phyloP scores from a whole-genome alignment of 768 basidiomycete species.

The Tricholoma sp. region DNA sequence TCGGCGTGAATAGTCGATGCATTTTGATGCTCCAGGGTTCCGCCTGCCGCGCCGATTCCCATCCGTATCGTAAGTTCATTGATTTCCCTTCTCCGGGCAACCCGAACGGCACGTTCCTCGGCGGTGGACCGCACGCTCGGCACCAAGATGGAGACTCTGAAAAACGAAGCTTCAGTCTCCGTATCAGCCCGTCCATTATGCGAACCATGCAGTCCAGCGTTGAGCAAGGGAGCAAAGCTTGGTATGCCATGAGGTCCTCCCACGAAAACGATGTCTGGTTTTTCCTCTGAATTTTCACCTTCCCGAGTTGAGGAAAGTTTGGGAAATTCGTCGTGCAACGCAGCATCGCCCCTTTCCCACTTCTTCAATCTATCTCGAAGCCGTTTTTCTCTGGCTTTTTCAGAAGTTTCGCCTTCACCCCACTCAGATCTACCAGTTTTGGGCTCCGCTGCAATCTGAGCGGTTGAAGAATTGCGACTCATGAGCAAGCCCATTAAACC shows the following conservation, averaged over 20 bases:
- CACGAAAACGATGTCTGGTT: slow-evolving; percentile 47
- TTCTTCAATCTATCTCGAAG: slow-evolving; percentile 63
- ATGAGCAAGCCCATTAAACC: slow-evolving; percentile 42
- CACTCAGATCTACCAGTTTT: slow-evolving; percentile 46
- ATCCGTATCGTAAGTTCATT: slow-evolving; percentile 83
- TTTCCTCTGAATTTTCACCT: slow-evolving; percentile 28
- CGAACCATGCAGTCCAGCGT: slow-evolving; percentile 11
- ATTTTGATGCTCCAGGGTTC: slow-evolving; percentile 43
- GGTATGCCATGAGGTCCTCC: slow-evolving; percentile 35
- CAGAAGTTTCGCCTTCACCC: slow-evolving; percentile 62
- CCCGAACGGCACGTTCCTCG: slow-evolving; percentile 52
- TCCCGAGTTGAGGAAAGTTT: slow-evolving; percentile 38
- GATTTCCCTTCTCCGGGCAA: slow-evolving; percentile 62
- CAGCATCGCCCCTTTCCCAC: slow-evolving; percentile 65
- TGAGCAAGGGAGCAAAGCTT: slow-evolving; percentile 30
- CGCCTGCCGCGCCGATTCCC: slow-evolving; percentile 74
- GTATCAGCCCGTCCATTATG: slow-evolving; percentile 19
- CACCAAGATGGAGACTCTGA: slow-evolving; percentile 66
- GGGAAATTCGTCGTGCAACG: slow-evolving; percentile 61
- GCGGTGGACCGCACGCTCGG: slow-evolving; percentile 51
- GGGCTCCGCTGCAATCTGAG: slow-evolving; percentile 24
- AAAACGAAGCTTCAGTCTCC: slow-evolving; percentile 38
- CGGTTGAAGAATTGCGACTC: slow-evolving; percentile 33
- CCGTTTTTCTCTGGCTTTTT: slow-evolving; percentile 65
- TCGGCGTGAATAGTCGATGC: slow-evolving; percentile 19